These are phyloP conservation scores for Iodosphaeria phyllophila DNA, from an alignment of 2,329 filamentous ascomycete genomes.

Conservation along the genomic window DNA sequence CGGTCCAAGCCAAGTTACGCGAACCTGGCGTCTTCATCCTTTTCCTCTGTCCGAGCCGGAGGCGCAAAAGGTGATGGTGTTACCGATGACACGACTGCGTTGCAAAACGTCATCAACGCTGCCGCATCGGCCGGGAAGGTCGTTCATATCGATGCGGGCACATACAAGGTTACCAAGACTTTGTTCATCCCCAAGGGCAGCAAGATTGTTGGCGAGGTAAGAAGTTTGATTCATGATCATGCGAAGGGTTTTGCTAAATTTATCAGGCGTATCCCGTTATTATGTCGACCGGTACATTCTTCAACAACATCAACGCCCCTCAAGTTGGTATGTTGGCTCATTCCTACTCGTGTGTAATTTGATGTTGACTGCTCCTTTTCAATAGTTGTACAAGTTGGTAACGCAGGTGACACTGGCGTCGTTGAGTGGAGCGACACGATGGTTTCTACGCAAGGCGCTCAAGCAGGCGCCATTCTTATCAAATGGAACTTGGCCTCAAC, in stretches of 20 bases:
- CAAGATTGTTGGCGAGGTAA: slow-evolving; percentile 10
- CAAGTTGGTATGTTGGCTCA: no score
- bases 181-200: slow-evolving; percentile 26
- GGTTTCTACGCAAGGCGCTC: slow-evolving; percentile 36
- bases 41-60: slow-evolving; percentile 47
- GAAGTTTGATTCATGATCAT: neutral
- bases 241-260: slow-evolving; percentile 14
- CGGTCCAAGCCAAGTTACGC: slow-evolving; percentile 65
- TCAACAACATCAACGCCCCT: slow-evolving; percentile 32
- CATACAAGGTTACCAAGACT: slow-evolving; percentile 40
- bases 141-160: slow-evolving; percentile 41
- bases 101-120: slow-evolving; percentile 44
- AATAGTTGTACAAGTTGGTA: slow-evolving; percentile 40
- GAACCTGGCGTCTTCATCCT: slow-evolving; percentile 32
- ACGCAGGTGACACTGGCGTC: slow-evolving; percentile 31
- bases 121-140: slow-evolving; percentile 33
- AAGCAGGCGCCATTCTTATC: slow-evolving; percentile 42
- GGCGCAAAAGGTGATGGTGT: slow-evolving; percentile 56
- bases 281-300: slow-evolving; percentile 29
- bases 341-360: no score
- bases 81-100: slow-evolving; percentile 55
- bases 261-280: slow-evolving; percentile 33
- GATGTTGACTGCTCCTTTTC: no score
- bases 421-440: slow-evolving; percentile 47
- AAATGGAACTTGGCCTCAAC: slow-evolving; percentile 38